phyloP scores from a whole-genome alignment of 2,329 filamentous ascomycete species.

The Dothiorella sarmentorum region DNA sequence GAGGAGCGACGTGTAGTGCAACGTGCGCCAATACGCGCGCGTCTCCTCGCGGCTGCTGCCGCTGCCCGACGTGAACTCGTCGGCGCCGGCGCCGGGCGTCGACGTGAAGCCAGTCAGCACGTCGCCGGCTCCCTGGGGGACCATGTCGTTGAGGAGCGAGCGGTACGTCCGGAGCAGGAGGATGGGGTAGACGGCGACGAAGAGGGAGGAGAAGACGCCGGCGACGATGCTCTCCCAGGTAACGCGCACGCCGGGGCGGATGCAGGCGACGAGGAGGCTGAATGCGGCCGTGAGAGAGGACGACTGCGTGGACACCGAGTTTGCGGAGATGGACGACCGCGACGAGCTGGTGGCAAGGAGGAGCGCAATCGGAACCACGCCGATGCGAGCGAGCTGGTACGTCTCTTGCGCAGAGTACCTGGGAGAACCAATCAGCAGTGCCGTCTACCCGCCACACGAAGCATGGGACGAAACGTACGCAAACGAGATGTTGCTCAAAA shows the following conservation, averaged over 20 bases:
- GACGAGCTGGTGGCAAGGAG: conserved; percentile 48
- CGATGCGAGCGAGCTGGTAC: conserved; percentile 52
- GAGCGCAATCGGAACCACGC: conserved; percentile 48
- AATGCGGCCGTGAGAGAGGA: conserved; percentile 50
- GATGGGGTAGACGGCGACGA: conserved; percentile 52
- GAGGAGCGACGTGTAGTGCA: conserved; percentile 52
- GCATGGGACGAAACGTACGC: conserved; percentile 36
- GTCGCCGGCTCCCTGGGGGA: conserved; percentile 46
- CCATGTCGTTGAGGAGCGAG: conserved; percentile 42
- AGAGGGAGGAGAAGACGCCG: conserved; percentile 51
- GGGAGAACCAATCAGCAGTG: not conserved
- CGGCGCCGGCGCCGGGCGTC: not conserved
- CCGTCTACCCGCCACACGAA: not conserved
- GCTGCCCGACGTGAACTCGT: conserved; percentile 23
- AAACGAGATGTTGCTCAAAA: conserved; percentile 54
- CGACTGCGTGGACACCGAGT: conserved; percentile 49
- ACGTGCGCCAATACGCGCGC: conserved; percentile 49
- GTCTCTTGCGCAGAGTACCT: conserved; percentile 51
- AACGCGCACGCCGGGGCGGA: conserved; percentile 45
- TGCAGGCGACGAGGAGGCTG: conserved; percentile 49
- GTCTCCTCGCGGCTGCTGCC: conserved; percentile 47
- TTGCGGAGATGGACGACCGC: conserved; percentile 44
- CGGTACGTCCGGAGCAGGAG: conserved; percentile 50
- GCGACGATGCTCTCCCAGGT: conserved; percentile 52
- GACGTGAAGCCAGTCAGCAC: conserved; percentile 40